Evolutionary conservation across 257 asterid species (phyloP), one percentile per base, ranked within the genome.

Genomic region (Fraxinus cuspidata): DNA sequence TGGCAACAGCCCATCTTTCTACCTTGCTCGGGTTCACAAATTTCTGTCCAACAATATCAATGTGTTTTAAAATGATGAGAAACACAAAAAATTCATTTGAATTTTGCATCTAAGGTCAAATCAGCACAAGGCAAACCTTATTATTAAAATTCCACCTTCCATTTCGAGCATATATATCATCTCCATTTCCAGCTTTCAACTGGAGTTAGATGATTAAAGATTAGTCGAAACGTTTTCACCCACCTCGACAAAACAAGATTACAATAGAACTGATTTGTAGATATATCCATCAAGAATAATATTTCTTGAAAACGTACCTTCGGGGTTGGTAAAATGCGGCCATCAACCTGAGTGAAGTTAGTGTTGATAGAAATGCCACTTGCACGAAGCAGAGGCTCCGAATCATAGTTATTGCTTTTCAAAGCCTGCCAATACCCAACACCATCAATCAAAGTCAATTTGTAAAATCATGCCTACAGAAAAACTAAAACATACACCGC

Each of bases 131-230:
- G 29, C 16, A 11, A 2, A 92, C 97, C 97, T 94, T 92, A 51
- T 94, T 83, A 37, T 89, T 92, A 16, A 94, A 91, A 32, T 94
- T 94, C 98, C 98, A 94, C 42, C 98, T 72, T 3, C 98, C 98
- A 74, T 92, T 94, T 5, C 97, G 86, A 32, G 96, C 79, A 78
- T 83, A 86, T 72, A 94, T 73, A 73, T 92, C 98, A 42, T 90
- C 97, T 51, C 97, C 97, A 84, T 92, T 91, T 6, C 92, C 97
- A 1, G 88, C 92, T 83, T 94, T 94, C 79, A 94, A 81, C 98
- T 94, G 89, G 75, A 88, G 79, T 32, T 25, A 31, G 7, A 80
- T 31, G 29, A 60, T 34, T 76, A 21, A 70, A 18, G 75, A 70
- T 56, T 34, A 78, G 31, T 10, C 49, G 7, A 53, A 53, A 53